Evolutionary conservation across 225 moss, liverwort and hornwort genomes (phyloP).

Genomic region (Ulota crispa): DNA sequence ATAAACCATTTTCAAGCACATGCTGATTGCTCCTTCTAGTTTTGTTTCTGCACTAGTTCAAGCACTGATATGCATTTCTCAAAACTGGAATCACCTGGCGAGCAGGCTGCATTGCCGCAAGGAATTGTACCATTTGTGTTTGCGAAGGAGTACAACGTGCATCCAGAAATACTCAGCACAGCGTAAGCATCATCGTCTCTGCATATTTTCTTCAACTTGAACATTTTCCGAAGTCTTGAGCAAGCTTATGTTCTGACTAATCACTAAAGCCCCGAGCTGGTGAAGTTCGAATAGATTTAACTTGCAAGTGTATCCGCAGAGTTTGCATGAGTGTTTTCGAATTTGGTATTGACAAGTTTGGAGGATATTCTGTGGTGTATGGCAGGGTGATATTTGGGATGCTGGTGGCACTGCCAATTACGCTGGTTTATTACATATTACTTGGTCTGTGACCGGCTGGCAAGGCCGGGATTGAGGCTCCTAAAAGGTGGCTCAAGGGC

Average conservation of each 20-base stretch:
- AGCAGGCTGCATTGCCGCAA: slow-evolving; percentile 93
- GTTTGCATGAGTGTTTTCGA: background rate
- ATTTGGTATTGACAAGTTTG: slow-evolving; percentile 6
- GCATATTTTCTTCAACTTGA: background rate
- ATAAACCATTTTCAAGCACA: background rate
- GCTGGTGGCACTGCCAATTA: slow-evolving; percentile 55
- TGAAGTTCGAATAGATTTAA: background rate
- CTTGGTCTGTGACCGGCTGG: slow-evolving; percentile 46
- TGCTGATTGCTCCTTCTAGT: background rate
- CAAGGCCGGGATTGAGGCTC: slow-evolving; percentile 24
- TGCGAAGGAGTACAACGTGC: slow-evolving; percentile 95
- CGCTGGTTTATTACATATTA: slow-evolving; percentile 58
- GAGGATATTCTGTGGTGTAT: background rate
- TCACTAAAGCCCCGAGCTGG: background rate
- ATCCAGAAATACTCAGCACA: slow-evolving; percentile 94
- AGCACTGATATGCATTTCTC: background rate
- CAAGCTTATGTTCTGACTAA: background rate
- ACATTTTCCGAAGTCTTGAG: background rate
- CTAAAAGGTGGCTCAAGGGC: slow-evolving; percentile 16
- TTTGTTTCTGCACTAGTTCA: background rate
- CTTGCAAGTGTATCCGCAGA: background rate
- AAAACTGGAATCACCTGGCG: slow-evolving; percentile 1
- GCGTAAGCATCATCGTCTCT: slow-evolving; percentile 45
- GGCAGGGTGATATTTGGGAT: slow-evolving; percentile 66
- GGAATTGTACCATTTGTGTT: slow-evolving; percentile 99